Percentiles rank a stretch among this genome's conserved stretches.
Conservation (phyloP, 345 rosid genomes). For the Sonneratia alba region DNA sequence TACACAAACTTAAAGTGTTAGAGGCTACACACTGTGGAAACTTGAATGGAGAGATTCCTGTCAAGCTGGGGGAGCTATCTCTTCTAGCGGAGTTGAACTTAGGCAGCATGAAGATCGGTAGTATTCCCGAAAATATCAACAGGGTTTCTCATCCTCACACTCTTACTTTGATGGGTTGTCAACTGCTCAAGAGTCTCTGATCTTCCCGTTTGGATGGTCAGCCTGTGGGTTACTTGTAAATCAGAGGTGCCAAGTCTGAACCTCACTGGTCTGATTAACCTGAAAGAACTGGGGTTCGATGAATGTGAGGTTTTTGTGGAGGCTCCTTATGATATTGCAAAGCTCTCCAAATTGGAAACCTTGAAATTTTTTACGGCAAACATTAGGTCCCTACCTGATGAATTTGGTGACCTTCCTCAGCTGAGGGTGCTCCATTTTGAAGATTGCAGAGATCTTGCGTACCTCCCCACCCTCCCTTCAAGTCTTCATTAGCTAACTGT, state of each 20-base stretch:
- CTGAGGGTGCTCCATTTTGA: background rate
- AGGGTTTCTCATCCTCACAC: background rate
- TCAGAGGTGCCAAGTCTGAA: background rate
- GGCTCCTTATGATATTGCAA: background rate
- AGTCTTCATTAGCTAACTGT: background rate
- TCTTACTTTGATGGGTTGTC: background rate
- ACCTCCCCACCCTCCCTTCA: background rate
- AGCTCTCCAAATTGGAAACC: background rate
- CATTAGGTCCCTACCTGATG: background rate
- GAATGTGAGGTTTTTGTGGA: background rate
- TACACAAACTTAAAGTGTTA: conserved; percentile 4
- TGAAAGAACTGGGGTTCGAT: background rate
- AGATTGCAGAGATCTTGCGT: background rate
- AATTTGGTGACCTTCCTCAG: background rate
- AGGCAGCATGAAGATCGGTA: background rate
- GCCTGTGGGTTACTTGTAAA: background rate
- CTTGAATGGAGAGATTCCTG: background rate
- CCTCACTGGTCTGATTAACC: background rate
- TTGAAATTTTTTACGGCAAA: background rate
- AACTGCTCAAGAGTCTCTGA: background rate
- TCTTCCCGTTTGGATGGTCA: background rate
- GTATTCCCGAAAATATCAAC: background rate
- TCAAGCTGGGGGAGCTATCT: background rate
- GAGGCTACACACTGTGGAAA: background rate
- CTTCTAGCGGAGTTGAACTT: background rate